phyloP scores from a whole-genome alignment of 1,284 basidiomycete genomes.

The Ustilago bromivora region DNA sequence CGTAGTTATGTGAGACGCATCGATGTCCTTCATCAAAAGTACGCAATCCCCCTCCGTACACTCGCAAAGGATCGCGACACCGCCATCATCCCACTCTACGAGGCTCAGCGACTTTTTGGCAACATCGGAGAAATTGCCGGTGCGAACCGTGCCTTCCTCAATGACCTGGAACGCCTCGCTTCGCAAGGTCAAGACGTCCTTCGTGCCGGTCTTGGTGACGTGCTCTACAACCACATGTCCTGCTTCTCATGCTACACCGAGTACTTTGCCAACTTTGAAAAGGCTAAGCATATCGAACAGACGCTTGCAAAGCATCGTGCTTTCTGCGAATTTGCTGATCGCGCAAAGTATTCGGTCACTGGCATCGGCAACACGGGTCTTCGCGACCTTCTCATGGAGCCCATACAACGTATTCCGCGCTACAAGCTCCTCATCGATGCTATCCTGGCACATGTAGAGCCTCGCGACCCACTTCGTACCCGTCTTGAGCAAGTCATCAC shows the following conservation, averaged over 20 bases:
- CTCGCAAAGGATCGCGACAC: conserved; percentile 87
- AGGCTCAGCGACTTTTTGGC: conserved; percentile 91
- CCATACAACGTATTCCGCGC: conserved; percentile 97
- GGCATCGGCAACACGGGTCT: conserved; percentile 82
- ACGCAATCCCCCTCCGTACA: conserved; percentile 87
- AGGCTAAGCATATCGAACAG: conserved; percentile 89
- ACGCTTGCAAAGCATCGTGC: conserved; percentile 82
- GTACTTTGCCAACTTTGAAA: conserved; percentile 91
- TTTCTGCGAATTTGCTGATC: conserved; percentile 79
- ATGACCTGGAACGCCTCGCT: conserved; percentile 78
- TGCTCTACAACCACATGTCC: conserved; percentile 75
- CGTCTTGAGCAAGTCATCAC: conserved; percentile 84
- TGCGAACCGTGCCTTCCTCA: conserved; percentile 86
- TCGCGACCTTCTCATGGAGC: conserved; percentile 95
- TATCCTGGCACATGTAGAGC: conserved; percentile 58
- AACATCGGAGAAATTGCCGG: conserved; percentile 90
- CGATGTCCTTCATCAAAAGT: conserved; percentile 70
- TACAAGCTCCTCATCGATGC: conserved; percentile 90
- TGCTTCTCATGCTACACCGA: conserved; percentile 87
- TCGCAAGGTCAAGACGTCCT: conserved; percentile 73
- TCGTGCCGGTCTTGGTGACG: conserved; percentile 81
- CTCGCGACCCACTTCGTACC: conserved; percentile 72
- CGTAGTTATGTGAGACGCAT: conserved; percentile 65
- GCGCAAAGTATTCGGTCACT: conserved; percentile 86
- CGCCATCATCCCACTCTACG: conserved; percentile 86